Base-by-base conservation (phyloP, 306 rosid species). In the Corylus heterophylla region DNA sequence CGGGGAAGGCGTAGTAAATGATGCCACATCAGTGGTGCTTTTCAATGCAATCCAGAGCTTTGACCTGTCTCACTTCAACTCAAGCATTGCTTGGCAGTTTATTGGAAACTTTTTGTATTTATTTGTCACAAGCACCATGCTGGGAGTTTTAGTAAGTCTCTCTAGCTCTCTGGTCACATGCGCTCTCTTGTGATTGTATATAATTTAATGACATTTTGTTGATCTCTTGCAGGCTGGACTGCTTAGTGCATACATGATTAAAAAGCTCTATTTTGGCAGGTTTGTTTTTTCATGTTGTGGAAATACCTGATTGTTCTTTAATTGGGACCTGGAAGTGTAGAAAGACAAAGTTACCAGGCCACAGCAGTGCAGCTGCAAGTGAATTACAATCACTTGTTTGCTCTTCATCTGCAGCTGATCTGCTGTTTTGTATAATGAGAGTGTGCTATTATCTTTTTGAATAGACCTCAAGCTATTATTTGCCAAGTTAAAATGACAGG, bases 1-100 rank as follows among this genome's bases (percentile, higher is more conserved):
- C 74, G 99, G 98, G 64, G 99, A 96, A 61, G 98, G 99, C 0
- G 99, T 96, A 4, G 97, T 96, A 62, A 96, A 96, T 85, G 99
- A 96, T 83, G 99, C 99, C 44, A 96, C 99, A 52, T 91, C 99
- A 0, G 88, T 96, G 12, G 99, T 96, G 76, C 98, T 96, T 83
- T 90, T 96, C 83, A 91, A 96, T 61, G 99, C 99, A 62, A 93
- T 96, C 81, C 98, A 96, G 87, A 91, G 90, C 77, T 96, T 96
- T 54, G 99, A 96, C 54, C 94, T 96, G 68, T 80, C 93, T 69
- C 87, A 93, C 89, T 86, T 96, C 71, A 86, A 87, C 88, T 84
- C 90, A 45, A 89, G 74, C 87, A 87, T 90, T 48, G 90, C 89
- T 64, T 87, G 86, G 84, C 85, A 90, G 27, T 88, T 96, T 73